A percentile compares a stretch with the other conserved stretches of the same genome.
phyloP scores from a whole-genome alignment of 2,329 filamentous ascomycete genomes.

The Arthrinium phaeospermum region DNA sequence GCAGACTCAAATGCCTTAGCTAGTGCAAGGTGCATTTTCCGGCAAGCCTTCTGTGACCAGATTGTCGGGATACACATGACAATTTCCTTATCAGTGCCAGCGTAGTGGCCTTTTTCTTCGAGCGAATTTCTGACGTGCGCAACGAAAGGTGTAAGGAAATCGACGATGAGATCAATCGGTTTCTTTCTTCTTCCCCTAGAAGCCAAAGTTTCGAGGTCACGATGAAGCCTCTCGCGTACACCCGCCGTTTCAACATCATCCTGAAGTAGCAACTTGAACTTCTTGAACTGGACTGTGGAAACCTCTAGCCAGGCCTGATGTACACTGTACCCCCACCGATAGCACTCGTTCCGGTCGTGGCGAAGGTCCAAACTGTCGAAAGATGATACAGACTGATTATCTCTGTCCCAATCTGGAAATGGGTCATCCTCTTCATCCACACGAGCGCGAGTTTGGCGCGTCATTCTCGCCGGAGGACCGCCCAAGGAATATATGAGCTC shows the following conservation, averaged over 20 bases:
- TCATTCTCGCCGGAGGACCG: background rate
- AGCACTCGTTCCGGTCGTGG: background rate
- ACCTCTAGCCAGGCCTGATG: slow-evolving; percentile 24
- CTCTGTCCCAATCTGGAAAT: background rate
- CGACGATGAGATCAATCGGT: slow-evolving; percentile 14
- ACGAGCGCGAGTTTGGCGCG: background rate
- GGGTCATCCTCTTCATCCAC: background rate
- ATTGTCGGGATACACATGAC: slow-evolving; percentile 30
- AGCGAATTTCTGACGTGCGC: slow-evolving; percentile 24
- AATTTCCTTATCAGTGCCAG: slow-evolving; percentile 26
- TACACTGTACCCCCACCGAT: slow-evolving; percentile 26
- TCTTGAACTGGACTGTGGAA: slow-evolving; percentile 21
- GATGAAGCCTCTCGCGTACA: slow-evolving; percentile 21
- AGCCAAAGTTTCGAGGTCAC: background rate
- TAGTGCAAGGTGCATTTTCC: slow-evolving; percentile 30
- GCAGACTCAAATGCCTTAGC: slow-evolving; percentile 26
- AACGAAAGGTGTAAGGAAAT: slow-evolving; percentile 23
- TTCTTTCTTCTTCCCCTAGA: background rate
- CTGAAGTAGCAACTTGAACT: slow-evolving; percentile 28
- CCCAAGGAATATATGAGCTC: background rate
- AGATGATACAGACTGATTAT: background rate
- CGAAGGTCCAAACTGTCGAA: background rate
- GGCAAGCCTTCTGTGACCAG: slow-evolving; percentile 31
- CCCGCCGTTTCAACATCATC: slow-evolving; percentile 17
- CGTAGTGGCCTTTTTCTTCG: slow-evolving; percentile 20